Evolutionary conservation across 176 grass and related monocot genomes (phyloP).

Genomic region (Saccharum officinarum): DNA sequence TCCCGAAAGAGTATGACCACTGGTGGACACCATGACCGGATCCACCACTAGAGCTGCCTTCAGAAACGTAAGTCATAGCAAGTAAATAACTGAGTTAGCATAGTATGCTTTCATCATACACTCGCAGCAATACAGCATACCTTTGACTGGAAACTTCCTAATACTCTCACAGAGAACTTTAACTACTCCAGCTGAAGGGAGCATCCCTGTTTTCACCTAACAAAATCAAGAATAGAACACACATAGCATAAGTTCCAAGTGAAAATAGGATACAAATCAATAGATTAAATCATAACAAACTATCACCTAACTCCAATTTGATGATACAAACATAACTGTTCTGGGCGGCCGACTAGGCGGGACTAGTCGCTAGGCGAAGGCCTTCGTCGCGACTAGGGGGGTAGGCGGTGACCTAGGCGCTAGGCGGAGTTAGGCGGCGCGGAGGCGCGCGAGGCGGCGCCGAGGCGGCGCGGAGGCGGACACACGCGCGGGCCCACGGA

Average conservation of each 20-base stretch:
- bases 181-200: conserved; percentile 73
- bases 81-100: conserved; percentile 30
- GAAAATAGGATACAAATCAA: neutral
- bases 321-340: neutral
- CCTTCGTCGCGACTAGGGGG: too few relatives aligned
- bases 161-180: conserved; percentile 74
- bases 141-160: conserved; percentile 85
- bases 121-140: conserved; percentile 39
- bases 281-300: neutral
- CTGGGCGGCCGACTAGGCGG: too few relatives aligned
- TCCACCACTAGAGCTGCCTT: conserved; percentile 99
- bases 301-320: neutral
- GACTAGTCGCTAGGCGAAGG: too few relatives aligned
- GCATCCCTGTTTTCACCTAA: conserved; percentile 97
- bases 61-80: conserved; percentile 37
- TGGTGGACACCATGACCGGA: conserved; percentile 98
- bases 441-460: too few relatives aligned
- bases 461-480: too few relatives aligned
- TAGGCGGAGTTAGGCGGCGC: too few relatives aligned
- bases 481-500: too few relatives aligned
- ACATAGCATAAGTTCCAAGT: neutral
- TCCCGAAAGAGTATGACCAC: conserved; percentile 76
- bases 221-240: conserved; percentile 19
- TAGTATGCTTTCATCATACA: conserved; percentile 3
- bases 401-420: too few relatives aligned